Evolutionary conservation across 768 basidiomycete genomes (phyloP).

Genomic region (Leccinum disarticulatum): DNA sequence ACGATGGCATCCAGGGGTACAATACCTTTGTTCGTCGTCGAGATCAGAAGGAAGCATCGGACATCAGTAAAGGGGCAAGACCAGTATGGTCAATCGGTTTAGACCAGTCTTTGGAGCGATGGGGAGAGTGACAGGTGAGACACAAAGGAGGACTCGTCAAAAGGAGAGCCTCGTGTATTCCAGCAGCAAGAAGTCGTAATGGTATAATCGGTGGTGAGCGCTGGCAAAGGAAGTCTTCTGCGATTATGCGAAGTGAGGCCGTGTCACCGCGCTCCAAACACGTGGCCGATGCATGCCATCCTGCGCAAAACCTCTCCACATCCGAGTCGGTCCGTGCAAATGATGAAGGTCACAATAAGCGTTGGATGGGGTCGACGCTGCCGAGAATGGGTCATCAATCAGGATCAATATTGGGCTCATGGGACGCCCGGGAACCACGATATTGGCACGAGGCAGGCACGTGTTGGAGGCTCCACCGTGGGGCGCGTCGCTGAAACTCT

Average conservation of each 20-base stretch:
- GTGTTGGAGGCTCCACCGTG: slow-evolving; percentile 1
- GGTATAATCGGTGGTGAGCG: slow-evolving; percentile 10
- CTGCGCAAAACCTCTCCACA: slow-evolving; percentile 1
- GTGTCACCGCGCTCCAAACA: slow-evolving; percentile 20
- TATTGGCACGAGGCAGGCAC: slow-evolving; percentile 20
- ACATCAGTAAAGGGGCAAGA: slow-evolving; percentile 15
- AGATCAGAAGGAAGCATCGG: slow-evolving; percentile 30
- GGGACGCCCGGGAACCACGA: slow-evolving; percentile 18
- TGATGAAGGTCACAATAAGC: not conserved
- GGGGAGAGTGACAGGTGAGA: slow-evolving; percentile 8
- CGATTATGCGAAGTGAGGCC: slow-evolving; percentile 15
- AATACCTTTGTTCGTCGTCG: slow-evolving; percentile 30
- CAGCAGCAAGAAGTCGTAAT: slow-evolving; percentile 28
- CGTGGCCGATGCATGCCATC: slow-evolving; percentile 26
- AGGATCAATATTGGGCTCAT: slow-evolving; percentile 13
- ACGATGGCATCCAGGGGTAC: not conserved
- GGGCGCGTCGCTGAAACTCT: not conserved
- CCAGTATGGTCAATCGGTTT: slow-evolving; percentile 1
- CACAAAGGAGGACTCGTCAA: slow-evolving; percentile 9
- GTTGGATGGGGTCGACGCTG: slow-evolving; percentile 6
- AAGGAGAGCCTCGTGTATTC: slow-evolving; percentile 27
- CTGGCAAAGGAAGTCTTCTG: slow-evolving; percentile 10
- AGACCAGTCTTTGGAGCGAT: not conserved
- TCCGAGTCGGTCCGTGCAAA: slow-evolving; percentile 18
- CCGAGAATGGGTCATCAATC: slow-evolving; percentile 14